Base-by-base conservation (phyloP, 208 protist species). In the Trypanosoma theileri region DNA sequence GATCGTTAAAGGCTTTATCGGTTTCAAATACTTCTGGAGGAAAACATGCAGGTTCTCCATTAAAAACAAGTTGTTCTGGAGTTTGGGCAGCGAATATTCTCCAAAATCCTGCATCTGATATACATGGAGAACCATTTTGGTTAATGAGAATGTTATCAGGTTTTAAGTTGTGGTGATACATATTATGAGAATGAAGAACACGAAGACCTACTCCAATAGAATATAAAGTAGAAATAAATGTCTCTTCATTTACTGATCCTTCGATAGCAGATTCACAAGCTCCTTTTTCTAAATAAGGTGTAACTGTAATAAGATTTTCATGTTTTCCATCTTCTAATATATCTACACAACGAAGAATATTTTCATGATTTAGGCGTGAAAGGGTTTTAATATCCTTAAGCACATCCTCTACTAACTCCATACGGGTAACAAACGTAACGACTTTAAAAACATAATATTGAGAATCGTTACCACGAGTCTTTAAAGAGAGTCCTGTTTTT, bases 91-190 rank as follows among this genome's bases (percentile, higher is more conserved):
- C 75, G 59, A 95, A 95, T 41, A 95, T 75, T 11, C 72, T 59
- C 35, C 77, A 85, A 64, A 92, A 90, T 17, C 85, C 89, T 19
- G 86, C 80, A 63, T 95, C 89, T 2, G 86, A 63, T 53, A 95
- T 68, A 69, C 89, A 93, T 42, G 71, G 84, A 35, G 68, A 73
- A 13, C 77, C 79, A 31, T 84, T 72, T 10, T 61, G 59, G 17
- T 46, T 87, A 22, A 88, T 73, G 28, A 95, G 73, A 12, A 95
- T 78, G 59, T 95, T 95, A 42, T 90, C 83, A 8, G 89, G 72
- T 69, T 92, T 92, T 41, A 95, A 54, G 45, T 95, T 93, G 60
- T 92, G 79, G 73, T 95, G 89, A 48, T 87, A 90, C 19, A 95
- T 79, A 14, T 83, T 69, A 73, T 87, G 77, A 8, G 84, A 87